Percentiles rank a stretch among this genome's conserved stretches.
phyloP scores from a whole-genome alignment of 441 rosid species.

The Erodium moschatum region DNA sequence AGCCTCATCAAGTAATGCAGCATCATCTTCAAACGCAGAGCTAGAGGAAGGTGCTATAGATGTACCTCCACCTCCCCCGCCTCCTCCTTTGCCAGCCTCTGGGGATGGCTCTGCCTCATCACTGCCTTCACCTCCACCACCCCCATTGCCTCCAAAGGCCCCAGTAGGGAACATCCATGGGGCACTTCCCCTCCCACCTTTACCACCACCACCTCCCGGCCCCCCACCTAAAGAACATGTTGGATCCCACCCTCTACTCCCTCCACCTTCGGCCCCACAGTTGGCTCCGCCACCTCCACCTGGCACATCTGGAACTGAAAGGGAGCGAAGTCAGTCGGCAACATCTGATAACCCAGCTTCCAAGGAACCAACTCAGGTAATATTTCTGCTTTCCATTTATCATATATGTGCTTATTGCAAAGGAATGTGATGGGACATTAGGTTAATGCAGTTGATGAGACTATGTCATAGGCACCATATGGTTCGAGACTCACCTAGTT shows the following conservation, averaged over 20 bases:
- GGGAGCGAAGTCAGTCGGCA: conserved; percentile 35
- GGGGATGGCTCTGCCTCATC: conserved; percentile 42
- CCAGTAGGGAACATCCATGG: conserved; percentile 33
- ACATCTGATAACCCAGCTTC: conserved; percentile 36
- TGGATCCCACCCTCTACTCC: conserved; percentile 42
- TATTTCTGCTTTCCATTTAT: conserved; percentile 1
- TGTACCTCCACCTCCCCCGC: conserved; percentile 56
- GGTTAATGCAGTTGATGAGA: background rate
- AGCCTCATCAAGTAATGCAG: conserved; percentile 50
- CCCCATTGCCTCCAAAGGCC: conserved; percentile 67
- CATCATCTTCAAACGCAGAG: conserved; percentile 47
- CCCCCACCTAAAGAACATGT: conserved; percentile 64
- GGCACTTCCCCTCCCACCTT: conserved; percentile 51
- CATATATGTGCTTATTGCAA: background rate
- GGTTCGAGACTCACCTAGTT: background rate
- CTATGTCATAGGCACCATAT: background rate
- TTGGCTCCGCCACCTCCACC: conserved; percentile 58
- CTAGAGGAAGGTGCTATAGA: conserved; percentile 49
- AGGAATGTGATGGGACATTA: conserved; percentile 1
- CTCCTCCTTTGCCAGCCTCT: conserved; percentile 60
- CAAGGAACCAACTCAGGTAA: conserved; percentile 45
- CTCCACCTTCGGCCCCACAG: conserved; percentile 57
- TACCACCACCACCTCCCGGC: conserved; percentile 89
- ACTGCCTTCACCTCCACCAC: conserved; percentile 75
- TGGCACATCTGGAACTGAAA: conserved; percentile 38